Evolutionary conservation across 1,139 yeast species (phyloP).

Genomic region (Protomyces lactucae-debilis): DNA sequence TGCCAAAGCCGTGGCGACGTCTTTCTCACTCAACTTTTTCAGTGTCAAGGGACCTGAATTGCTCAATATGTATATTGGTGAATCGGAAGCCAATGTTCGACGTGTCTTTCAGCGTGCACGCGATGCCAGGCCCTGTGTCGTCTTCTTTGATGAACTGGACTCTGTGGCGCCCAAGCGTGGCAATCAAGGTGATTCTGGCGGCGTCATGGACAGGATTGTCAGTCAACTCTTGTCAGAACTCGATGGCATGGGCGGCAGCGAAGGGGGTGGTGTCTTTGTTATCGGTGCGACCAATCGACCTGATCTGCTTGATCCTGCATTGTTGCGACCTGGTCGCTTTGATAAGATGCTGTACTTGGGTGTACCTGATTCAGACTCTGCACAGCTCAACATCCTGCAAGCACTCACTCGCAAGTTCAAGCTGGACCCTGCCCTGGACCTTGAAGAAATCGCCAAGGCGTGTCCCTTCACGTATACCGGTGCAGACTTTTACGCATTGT

Average conservation of each 20-base stretch:
- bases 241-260: conserved; percentile 87
- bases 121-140: conserved; percentile 95
- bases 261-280: conserved; percentile 91
- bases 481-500: conserved; percentile 93
- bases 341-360: conserved; percentile 93
- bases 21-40: conserved; percentile 89
- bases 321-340: conserved; percentile 90
- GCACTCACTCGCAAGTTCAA: conserved; percentile 82
- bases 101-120: conserved; percentile 89
- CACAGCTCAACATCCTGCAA: conserved; percentile 76
- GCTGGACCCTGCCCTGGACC: conserved; percentile 56
- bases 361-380: conserved; percentile 82
- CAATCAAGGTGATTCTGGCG: conserved; percentile 93
- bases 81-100: conserved; percentile 94
- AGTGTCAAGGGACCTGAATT: conserved; percentile 89
- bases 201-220: conserved; percentile 67
- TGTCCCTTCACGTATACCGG: conserved; percentile 93
- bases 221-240: conserved; percentile 89
- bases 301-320: conserved; percentile 86
- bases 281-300: conserved; percentile 98
- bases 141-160: conserved; percentile 93
- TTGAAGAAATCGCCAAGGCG: conserved; percentile 55
- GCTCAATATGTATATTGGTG: conserved; percentile 96
- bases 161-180: conserved; percentile 98
- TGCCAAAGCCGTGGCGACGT: conserved; percentile 95